Conservation (phyloP, 2,329 filamentous ascomycete species). For the Aspergillus arachidicola region DNA sequence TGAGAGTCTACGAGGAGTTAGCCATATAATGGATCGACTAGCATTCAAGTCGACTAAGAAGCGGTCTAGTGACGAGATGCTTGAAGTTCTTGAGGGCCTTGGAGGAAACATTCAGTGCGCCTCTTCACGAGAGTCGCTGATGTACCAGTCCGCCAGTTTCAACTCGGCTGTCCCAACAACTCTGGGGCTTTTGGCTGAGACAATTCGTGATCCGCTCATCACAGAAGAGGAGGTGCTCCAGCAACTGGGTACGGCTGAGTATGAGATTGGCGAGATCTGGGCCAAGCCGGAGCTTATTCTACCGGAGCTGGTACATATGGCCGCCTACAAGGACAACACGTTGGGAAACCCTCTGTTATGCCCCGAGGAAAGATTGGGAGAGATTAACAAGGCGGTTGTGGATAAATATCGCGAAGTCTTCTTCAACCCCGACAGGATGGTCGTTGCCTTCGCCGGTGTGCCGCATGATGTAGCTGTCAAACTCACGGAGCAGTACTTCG, state of each 20-base stretch:
- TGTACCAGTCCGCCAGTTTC: conserved; percentile 99
- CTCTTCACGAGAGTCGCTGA: conserved; percentile 90
- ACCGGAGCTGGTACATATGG: conserved; percentile 92
- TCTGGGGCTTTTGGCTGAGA: conserved; percentile 85
- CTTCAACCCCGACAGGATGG: conserved; percentile 86
- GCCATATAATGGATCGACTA: conserved; percentile 92
- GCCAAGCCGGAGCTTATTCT: conserved; percentile 94
- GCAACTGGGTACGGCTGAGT: conserved; percentile 88
- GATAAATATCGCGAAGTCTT: conserved; percentile 79
- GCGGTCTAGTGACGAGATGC: conserved; percentile 77
- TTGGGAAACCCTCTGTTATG: conserved; percentile 91
- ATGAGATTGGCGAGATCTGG: conserved; percentile 98
- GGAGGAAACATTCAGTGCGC: conserved; percentile 97
- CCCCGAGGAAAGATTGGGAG: conserved; percentile 75
- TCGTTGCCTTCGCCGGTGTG: conserved; percentile 93
- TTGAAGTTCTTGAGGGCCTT: conserved; percentile 82
- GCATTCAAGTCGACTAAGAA: conserved; percentile 86
- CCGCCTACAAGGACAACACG: conserved; percentile 94
- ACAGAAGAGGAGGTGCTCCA: conserved; percentile 83
- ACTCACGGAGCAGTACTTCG: conserved; percentile 83
- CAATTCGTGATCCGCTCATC: conserved; percentile 81
- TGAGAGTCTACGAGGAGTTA: conserved; percentile 79
- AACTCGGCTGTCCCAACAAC: conserved; percentile 86
- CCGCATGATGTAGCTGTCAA: conserved; percentile 77
- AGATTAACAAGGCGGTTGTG: conserved; percentile 74